Conservation (phyloP, 306 rosid species). For the Vicia faba region DNA sequence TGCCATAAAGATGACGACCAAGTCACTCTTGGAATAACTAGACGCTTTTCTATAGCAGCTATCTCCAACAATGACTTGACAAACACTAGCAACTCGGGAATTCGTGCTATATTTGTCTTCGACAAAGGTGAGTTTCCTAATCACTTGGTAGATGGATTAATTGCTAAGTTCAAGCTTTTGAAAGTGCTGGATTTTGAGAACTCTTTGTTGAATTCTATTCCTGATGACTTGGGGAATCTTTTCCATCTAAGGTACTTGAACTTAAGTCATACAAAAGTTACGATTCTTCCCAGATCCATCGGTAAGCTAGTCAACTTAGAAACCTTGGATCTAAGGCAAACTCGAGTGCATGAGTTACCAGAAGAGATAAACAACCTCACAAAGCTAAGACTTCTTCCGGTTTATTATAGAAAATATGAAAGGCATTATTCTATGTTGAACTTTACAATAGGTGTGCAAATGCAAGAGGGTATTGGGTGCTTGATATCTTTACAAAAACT, state of each 20-base stretch:
- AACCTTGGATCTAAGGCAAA: constrained; percentile 11
- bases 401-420: too few relatives aligned
- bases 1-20: background rate
- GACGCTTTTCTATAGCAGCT: constrained; percentile 14
- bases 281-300: background rate
- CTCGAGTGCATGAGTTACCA: constrained; percentile 6
- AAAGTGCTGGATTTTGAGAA: background rate
- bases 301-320: constrained; percentile 19
- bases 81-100: background rate
- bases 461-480: too few relatives aligned
- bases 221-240: background rate
- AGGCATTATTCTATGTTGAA: too few relatives aligned
- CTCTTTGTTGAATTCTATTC: background rate
- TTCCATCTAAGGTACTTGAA: background rate
- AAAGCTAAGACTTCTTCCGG: too few relatives aligned
- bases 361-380: constrained; percentile 7
- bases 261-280: background rate
- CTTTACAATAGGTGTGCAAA: too few relatives aligned
- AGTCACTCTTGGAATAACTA: background rate
- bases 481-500: too few relatives aligned
- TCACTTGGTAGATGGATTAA: background rate
- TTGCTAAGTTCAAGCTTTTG: background rate
- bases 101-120: background rate
- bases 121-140: background rate
- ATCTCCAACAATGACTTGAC: background rate